phyloP scores from a whole-genome alignment of 345 rosid genomes.

The Trapa incisa region DNA sequence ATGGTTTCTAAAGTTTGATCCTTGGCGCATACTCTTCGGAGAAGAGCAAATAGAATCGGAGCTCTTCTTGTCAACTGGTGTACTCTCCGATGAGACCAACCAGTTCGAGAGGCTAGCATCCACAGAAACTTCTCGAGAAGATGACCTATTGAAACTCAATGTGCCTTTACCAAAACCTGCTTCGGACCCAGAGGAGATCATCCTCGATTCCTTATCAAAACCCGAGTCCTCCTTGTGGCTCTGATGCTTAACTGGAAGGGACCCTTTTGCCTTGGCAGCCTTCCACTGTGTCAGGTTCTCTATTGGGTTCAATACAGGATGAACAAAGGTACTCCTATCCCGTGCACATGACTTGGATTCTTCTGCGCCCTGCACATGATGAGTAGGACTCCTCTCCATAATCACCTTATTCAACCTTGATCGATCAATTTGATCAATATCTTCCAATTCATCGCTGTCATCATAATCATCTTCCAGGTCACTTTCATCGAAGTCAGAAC shows the following conservation, averaged over 20 bases:
- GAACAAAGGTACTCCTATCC: conserved; percentile 38
- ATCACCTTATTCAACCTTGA: not conserved
- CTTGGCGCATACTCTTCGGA: conserved; percentile 26
- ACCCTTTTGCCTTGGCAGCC: conserved; percentile 47
- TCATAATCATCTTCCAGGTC: conserved; percentile 26
- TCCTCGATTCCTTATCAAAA: conserved; percentile 24
- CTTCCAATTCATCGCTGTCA: conserved; percentile 10
- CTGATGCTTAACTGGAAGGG: no score
- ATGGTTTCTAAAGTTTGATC: conserved; percentile 37
- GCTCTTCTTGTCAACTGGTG: conserved; percentile 30
- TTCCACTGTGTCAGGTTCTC: conserved; percentile 95
- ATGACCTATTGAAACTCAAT: conserved; percentile 15
- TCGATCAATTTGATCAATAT: conserved; percentile 11
- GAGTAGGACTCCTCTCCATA: not conserved
- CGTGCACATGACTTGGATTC: conserved; percentile 22
- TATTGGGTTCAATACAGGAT: conserved; percentile 69
- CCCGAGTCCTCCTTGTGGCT: not conserved
- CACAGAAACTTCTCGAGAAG: conserved; percentile 38
- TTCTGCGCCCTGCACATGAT: conserved; percentile 4
- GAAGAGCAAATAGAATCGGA: conserved; percentile 11
- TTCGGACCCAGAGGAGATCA: conserved; percentile 18
- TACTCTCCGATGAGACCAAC: conserved; percentile 52
- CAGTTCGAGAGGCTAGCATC: conserved; percentile 94
- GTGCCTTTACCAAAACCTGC: no score
- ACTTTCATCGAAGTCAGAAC: conserved; percentile 21